These are phyloP conservation scores for Cucumis hystrix DNA, from an alignment of 306 rosid species.

Conservation along the genomic window DNA sequence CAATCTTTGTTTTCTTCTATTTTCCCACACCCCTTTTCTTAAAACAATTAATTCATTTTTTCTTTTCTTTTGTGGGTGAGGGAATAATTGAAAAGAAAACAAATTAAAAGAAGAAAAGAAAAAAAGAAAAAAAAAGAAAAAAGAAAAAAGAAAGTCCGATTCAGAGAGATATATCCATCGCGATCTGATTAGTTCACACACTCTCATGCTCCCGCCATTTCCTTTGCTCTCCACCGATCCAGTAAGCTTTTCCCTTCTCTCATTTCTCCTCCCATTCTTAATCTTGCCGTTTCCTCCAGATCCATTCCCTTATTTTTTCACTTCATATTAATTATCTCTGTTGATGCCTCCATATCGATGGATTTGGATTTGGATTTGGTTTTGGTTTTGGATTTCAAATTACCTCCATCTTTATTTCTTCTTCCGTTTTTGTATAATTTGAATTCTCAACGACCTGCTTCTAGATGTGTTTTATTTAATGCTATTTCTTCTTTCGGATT, in stretches of 20 bases:
- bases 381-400: not conserved
- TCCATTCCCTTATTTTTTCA: not conserved
- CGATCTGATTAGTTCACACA: constrained; percentile 1
- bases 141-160: not conserved
- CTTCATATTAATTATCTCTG: not conserved
- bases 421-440: not conserved
- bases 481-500: not conserved
- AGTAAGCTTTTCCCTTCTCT: constrained; percentile 1
- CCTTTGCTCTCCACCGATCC: not conserved
- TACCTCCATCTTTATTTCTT: not conserved
- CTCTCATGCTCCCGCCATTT: constrained; percentile 8
- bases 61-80: not conserved
- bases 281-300: not conserved
- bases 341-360: not conserved
- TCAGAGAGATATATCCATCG: not conserved
- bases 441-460: not conserved
- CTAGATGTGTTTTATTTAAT: not conserved
- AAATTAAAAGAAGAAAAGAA: not conserved
- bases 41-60: not conserved
- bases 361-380: not conserved
- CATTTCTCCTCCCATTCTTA: not conserved
- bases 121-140: not conserved
- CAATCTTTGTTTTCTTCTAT: not conserved
- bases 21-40: not conserved
- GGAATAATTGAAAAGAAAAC: not conserved